These are phyloP conservation scores for Theobroma grandiflorum DNA, from an alignment of 441 rosid species.

Conservation along the genomic window DNA sequence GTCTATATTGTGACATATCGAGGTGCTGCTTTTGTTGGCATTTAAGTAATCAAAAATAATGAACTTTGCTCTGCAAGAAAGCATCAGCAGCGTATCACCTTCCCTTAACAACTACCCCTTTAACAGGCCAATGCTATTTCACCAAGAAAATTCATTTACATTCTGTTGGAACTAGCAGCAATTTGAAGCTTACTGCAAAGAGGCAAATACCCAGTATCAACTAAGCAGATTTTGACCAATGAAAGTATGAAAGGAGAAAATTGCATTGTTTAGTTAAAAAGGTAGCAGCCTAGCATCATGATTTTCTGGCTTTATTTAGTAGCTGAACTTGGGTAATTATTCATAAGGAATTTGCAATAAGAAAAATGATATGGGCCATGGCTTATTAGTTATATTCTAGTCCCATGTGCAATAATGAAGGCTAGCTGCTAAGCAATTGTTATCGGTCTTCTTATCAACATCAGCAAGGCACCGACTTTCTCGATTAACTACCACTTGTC, in stretches of 20 bases:
- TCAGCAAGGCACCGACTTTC: conserved; percentile 1
- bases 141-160: neutral
- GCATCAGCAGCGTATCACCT: conserved; percentile 2
- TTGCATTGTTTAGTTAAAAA: neutral
- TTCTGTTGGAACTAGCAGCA: neutral
- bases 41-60: neutral
- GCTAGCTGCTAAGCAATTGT: conserved; percentile 6
- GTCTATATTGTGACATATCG: neutral
- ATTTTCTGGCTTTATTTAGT: neutral
- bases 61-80: neutral
- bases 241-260: too few species aligned
- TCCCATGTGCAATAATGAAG: conserved; percentile 30
- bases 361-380: conserved; percentile 27
- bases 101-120: neutral
- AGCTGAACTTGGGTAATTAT: neutral
- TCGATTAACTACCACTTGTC: neutral
- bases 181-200: too few species aligned
- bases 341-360: neutral
- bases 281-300: neutral
- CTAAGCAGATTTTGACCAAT: too few species aligned
- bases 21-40: neutral
- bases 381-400: neutral
- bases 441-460: neutral
- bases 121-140: neutral
- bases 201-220: too few species aligned